Evolutionary conservation across 768 basidiomycete genomes (phyloP), one percentile per base, ranked within the genome.

Genomic region (Cyclocybe aegerita): DNA sequence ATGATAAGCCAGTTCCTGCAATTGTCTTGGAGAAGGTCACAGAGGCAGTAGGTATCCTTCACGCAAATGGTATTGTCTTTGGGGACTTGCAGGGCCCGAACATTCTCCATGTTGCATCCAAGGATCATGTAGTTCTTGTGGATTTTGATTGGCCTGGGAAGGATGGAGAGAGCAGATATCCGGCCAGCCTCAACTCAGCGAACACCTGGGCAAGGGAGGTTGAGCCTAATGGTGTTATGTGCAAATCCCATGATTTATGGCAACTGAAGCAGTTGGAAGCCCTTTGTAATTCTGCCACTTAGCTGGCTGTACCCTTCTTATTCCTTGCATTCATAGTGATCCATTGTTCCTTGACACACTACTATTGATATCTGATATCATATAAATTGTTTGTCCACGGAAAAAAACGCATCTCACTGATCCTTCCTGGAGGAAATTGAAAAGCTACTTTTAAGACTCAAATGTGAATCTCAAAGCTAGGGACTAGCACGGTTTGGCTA

Each of bases 141-240:
- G 62, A 67, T 52, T 67, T 67, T 45, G 65, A 69, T 53, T 69
- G 63, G 65, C 45, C 59, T 15, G 67, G 57, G 10, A 51, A 48
- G 35, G 46, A 46, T 32, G 57, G 46, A 4, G 39, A 60, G 41
- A 55, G 39, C 47, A 46, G 55, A 53, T 68, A 67, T 48, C 63
- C 65, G 10, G 52, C 58, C 16, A 52, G 53, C 39, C 50, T 62
- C 29, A 60, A 58, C 46, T 10, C 46, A 36, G 12, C 29, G n/a
- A 55, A 53, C 38, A 31, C 38, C 9, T 60, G 58, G 58, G 35
- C 17, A 30, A 53, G 47, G 17, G 42, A 36, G 17, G 57, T 60
- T 38, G 9, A 15, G 46, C 42, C 56, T 7, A 50, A 60, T 53
- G 49, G 54, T 52, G 31, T 50, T 49, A 55, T 58, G 56, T 45